These are phyloP conservation scores for Lepidium campestre DNA, from an alignment of 441 rosid genomes.

Conservation along the genomic window DNA sequence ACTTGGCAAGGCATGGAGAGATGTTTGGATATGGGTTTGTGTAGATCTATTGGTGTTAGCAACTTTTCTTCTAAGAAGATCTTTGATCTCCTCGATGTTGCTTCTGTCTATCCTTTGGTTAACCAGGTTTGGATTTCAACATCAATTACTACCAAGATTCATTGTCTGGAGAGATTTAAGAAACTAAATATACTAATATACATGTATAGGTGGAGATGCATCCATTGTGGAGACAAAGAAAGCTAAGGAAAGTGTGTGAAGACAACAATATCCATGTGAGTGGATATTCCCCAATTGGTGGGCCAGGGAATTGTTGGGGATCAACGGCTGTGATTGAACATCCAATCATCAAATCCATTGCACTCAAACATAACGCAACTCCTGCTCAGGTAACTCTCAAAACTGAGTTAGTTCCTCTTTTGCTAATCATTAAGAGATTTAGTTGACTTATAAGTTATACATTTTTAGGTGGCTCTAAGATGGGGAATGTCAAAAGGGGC, in stretches of 20 bases:
- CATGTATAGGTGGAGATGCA: conserved; percentile 81
- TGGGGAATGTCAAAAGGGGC: conserved; percentile 85
- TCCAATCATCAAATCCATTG: conserved; percentile 58
- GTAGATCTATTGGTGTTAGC: conserved; percentile 80
- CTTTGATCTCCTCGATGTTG: conserved; percentile 43
- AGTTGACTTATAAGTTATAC: neutral
- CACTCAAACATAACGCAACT: conserved; percentile 55
- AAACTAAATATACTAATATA: neutral
- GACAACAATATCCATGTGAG: conserved; percentile 67
- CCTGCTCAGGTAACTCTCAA: conserved; percentile 62
- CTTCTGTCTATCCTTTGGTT: conserved; percentile 59
- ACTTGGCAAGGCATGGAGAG: conserved; percentile 83
- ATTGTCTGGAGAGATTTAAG: neutral
- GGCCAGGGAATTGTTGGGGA: conserved; percentile 81
- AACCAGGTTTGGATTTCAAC: conserved; percentile 51
- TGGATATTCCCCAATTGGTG: conserved; percentile 85
- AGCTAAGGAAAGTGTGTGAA: conserved; percentile 54
- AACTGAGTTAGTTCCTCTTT: neutral
- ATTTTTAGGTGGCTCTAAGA: conserved; percentile 55
- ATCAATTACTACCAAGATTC: neutral
- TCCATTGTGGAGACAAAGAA: conserved; percentile 82
- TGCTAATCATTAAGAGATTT: neutral
- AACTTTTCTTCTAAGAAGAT: conserved; percentile 74
- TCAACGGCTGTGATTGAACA: conserved; percentile 62
- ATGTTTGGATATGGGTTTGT: conserved; percentile 69